Percentiles rank a stretch among this genome's conserved stretches.
Evolutionary conservation across 805 yeast genomes (phyloP).

Genomic region (Isabelozyma gotoi): DNA sequence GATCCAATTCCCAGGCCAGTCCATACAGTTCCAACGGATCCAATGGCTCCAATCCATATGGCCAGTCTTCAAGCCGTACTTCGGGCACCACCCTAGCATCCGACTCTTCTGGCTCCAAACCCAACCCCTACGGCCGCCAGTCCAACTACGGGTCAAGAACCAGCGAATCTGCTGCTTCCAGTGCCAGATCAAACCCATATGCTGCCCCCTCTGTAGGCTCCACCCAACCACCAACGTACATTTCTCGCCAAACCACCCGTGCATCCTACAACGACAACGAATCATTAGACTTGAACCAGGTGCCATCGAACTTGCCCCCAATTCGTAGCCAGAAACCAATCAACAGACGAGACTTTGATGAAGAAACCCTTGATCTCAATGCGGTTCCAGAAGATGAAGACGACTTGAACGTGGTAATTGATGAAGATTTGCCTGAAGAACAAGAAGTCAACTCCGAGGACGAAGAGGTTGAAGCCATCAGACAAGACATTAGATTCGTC

Average conservation of each 20-base stretch:
- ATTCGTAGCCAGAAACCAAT: conserved; percentile 19
- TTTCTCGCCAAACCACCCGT: conserved; percentile 4
- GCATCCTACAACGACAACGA: conserved; percentile 22
- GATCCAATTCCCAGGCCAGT: not conserved
- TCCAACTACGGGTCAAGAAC: not conserved
- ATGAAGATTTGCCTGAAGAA: conserved; percentile 35
- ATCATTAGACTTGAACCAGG: conserved; percentile 37
- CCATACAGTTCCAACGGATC: not conserved
- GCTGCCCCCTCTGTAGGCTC: conserved; percentile 2
- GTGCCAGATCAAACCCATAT: conserved; percentile 11
- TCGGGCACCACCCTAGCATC: not conserved
- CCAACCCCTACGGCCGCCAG: conserved; percentile 2
- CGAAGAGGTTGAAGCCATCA: conserved; percentile 84
- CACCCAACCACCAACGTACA: not conserved
- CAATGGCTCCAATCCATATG: conserved; percentile 7
- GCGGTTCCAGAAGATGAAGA: conserved; percentile 28
- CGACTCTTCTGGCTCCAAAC: not conserved
- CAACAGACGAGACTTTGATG: conserved; percentile 16
- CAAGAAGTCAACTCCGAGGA: conserved; percentile 60
- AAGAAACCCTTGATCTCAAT: conserved; percentile 32
- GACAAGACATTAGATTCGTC: conserved; percentile 76
- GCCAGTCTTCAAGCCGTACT: not conserved
- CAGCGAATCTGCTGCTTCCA: conserved; percentile 5
- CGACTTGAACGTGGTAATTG: conserved; percentile 39
- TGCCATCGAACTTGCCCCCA: conserved; percentile 31